Evolutionary conservation across 2,329 filamentous ascomycete species (phyloP).

Genomic region (Trichoderma sp.): DNA sequence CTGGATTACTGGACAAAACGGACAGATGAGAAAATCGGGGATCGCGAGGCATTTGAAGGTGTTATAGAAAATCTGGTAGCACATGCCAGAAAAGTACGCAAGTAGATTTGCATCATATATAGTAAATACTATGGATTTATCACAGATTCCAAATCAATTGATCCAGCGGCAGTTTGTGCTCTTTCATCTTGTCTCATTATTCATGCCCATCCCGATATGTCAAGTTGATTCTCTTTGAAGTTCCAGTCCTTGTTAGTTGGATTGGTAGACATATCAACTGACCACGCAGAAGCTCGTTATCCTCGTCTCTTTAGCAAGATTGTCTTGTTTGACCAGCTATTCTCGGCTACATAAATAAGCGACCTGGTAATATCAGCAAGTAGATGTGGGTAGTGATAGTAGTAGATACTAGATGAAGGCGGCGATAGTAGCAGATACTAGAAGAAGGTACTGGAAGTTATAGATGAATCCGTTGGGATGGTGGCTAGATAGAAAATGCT

Average conservation of each 20-base stretch:
- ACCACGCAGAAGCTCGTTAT: background rate
- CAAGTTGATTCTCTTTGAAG: background rate
- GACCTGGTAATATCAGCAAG: background rate
- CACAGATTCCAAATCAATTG: slow-evolving; percentile 27
- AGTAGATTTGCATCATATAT: slow-evolving; percentile 46
- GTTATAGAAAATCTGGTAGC: slow-evolving; percentile 97
- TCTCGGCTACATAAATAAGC: background rate
- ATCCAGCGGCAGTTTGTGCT: slow-evolving; percentile 24
- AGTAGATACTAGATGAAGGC: background rate
- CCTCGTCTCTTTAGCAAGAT: background rate
- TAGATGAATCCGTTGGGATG: background rate
- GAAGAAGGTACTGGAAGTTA: background rate
- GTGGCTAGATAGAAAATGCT: too few species aligned
- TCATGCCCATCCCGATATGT: background rate
- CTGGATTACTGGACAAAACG: slow-evolving; percentile 87
- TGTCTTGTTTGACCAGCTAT: background rate
- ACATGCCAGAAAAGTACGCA: slow-evolving; percentile 82
- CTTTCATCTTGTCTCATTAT: background rate
- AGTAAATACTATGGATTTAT: slow-evolving; percentile 1
- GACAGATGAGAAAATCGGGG: slow-evolving; percentile 82
- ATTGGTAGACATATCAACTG: background rate
- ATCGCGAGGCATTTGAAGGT: slow-evolving; percentile 91
- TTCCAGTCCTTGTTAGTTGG: background rate
- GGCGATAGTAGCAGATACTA: too few species aligned
- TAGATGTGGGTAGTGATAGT: background rate